Base-by-base conservation (phyloP, 495 filamentous ascomycete species). In the Daldinia bambusicola region DNA sequence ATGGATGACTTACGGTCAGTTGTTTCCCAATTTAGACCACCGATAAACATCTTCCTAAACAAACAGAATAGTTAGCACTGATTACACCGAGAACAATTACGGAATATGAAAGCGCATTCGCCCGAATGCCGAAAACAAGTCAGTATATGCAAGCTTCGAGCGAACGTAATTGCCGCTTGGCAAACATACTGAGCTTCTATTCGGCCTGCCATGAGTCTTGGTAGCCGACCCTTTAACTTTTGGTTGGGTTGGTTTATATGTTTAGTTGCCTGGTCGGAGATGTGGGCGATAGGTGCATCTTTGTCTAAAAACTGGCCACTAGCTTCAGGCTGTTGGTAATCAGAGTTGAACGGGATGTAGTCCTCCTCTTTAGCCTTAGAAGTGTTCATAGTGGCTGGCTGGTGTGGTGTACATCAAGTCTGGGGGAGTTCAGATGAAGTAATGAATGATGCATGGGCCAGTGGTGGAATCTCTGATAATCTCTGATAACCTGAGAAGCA, bases 11-110 rank as follows among this genome's bases (percentile, higher is more conserved):
- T 91, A 99, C 95, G 91, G 82, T 99, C 95, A 55, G 95, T 98
- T 31, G 95, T 99, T 80, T 99, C 95, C 95, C 95, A 99, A 78
- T 99, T 99, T 71, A 99, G 83, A 16, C 95, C 95, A 74, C 95
- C 95, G 83, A 99, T 99, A 74, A 99, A 99, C 95, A 99, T 99
- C 83, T 99, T 99, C 73, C 95, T 99, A 61, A 58, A 74, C 43
- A 50, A 51, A 61, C 53, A 57, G 10, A 12, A 38, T 30, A 31
- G 76, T 85, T 74, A 85, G 83, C 68, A 45, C 63, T 13, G 31
- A 59, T 36, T 56, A 41, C 41, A 67, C 22, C 34, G 67, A 18
- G 57, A 66, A 74, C 41, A 72, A 59, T 52, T 60, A 52, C n/a
- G 61, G 61, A 50, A 72, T 59, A 68, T 45, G 71, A 58, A 61